Percentiles rank a stretch among this genome's conserved stretches.
These are phyloP conservation scores for Phialocephala sp. DNA, from an alignment of 2,329 filamentous ascomycete genomes.

Conservation along the genomic window DNA sequence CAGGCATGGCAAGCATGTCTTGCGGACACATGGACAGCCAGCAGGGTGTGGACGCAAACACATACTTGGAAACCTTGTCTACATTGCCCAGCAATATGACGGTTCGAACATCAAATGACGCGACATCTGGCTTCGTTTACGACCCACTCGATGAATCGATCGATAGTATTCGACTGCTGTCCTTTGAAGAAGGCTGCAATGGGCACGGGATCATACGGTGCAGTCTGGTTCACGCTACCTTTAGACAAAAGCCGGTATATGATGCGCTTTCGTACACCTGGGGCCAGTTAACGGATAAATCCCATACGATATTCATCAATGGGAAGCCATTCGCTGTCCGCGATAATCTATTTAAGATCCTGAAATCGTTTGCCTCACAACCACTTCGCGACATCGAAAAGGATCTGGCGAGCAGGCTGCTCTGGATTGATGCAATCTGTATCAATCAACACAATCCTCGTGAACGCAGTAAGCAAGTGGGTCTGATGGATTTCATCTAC, in stretches of 20 bases:
- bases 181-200: not conserved
- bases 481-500: slow-evolving; percentile 35
- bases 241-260: slow-evolving; percentile 16
- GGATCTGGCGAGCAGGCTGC: not conserved
- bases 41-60: no score
- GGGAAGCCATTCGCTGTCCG: slow-evolving; percentile 7
- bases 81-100: no score
- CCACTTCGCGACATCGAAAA: not conserved
- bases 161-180: slow-evolving; percentile 12
- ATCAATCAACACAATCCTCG: slow-evolving; percentile 31
- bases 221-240: not conserved
- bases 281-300: slow-evolving; percentile 4
- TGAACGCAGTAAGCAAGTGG: slow-evolving; percentile 32
- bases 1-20: no score
- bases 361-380: slow-evolving; percentile 3
- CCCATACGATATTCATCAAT: slow-evolving; percentile 8
- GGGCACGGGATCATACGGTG: not conserved
- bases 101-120: no score
- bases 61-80: no score
- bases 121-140: not conserved
- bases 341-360: slow-evolving; percentile 16
- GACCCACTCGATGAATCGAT: not conserved
- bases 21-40: no score
- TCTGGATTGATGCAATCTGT: slow-evolving; percentile 31
- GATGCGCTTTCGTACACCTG: slow-evolving; percentile 27